These are phyloP conservation scores for Onygena corvina DNA, from an alignment of 2,329 filamentous ascomycete species.

Conservation along the genomic window DNA sequence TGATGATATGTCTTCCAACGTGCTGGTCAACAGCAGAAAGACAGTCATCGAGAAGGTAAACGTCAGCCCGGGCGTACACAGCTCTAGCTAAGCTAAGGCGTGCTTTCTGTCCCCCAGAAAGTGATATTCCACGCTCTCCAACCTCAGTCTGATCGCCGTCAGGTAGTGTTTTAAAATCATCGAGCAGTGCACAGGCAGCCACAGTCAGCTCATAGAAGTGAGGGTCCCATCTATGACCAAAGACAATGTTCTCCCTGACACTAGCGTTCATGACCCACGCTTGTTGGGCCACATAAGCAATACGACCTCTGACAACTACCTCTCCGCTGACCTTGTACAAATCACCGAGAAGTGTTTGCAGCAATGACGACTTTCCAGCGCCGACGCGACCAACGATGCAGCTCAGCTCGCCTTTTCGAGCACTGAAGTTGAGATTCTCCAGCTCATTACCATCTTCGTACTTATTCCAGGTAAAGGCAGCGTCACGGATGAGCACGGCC, in stretches of 20 bases:
- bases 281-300: constrained; percentile 86
- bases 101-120: constrained; percentile 93
- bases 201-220: constrained; percentile 90
- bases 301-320: constrained; percentile 66
- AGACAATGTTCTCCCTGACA: constrained; percentile 92
- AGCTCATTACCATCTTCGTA: constrained; percentile 57
- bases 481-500: constrained; percentile 69
- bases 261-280: constrained; percentile 97
- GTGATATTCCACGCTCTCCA: constrained; percentile 87
- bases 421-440: constrained; percentile 73
- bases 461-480: constrained; percentile 88
- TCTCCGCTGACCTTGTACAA: constrained; percentile 79
- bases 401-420: constrained; percentile 82
- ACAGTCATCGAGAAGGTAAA: constrained; percentile 88
- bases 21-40: constrained; percentile 97
- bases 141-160: constrained; percentile 96
- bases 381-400: constrained; percentile 94
- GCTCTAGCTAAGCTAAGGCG: constrained; percentile 83
- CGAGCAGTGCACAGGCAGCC: constrained; percentile 75
- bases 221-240: constrained; percentile 87
- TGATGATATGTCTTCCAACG: constrained; percentile 86
- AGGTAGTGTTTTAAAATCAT: constrained; percentile 84
- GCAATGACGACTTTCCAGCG: constrained; percentile 81
- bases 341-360: constrained; percentile 80
- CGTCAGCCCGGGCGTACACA: constrained; percentile 91